These are phyloP conservation scores for slime mould (Dictyostelium discoideum) DNA, from an alignment of 78 protist species.

Conservation along the genomic window DNA sequence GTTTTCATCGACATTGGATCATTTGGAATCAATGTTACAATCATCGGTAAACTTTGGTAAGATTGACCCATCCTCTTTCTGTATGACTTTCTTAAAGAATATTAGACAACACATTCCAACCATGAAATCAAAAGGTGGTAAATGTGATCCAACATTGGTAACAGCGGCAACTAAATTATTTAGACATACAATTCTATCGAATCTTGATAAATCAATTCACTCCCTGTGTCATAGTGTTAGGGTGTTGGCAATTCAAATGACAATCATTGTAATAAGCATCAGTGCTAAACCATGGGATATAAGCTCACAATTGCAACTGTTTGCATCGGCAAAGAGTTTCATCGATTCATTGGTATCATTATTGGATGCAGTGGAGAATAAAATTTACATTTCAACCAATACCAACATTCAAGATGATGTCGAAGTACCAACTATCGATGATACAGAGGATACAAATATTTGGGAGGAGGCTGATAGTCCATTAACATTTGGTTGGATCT, in stretches of 20 bases:
- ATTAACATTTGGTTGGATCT: conserved; percentile 47
- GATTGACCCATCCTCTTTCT: neutral
- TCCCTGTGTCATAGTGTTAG: conserved; percentile 48
- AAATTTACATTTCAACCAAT: conserved; percentile 8
- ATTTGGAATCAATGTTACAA: neutral
- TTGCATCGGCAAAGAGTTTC: conserved; percentile 60
- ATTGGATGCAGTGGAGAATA: conserved; percentile 42
- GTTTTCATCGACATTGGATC: neutral
- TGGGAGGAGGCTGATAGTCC: conserved; percentile 57
- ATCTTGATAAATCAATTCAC: conserved; percentile 40
- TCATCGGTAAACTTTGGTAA: conserved; percentile 7
- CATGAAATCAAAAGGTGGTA: conserved; percentile 20
- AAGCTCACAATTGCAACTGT: conserved; percentile 37
- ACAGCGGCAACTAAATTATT: conserved; percentile 47
- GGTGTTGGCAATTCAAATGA: conserved; percentile 59
- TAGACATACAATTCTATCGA: conserved; percentile 17
- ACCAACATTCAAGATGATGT: neutral
- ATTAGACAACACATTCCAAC: neutral
- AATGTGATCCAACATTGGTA: conserved; percentile 31
- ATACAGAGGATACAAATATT: conserved; percentile 52
- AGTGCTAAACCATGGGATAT: conserved; percentile 57
- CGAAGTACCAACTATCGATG: neutral
- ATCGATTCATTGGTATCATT: neutral
- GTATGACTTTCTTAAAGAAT: neutral
- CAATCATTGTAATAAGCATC: conserved; percentile 50